Conservation (phyloP, 2,329 filamentous ascomycete species). For the Colletotrichum lini region DNA sequence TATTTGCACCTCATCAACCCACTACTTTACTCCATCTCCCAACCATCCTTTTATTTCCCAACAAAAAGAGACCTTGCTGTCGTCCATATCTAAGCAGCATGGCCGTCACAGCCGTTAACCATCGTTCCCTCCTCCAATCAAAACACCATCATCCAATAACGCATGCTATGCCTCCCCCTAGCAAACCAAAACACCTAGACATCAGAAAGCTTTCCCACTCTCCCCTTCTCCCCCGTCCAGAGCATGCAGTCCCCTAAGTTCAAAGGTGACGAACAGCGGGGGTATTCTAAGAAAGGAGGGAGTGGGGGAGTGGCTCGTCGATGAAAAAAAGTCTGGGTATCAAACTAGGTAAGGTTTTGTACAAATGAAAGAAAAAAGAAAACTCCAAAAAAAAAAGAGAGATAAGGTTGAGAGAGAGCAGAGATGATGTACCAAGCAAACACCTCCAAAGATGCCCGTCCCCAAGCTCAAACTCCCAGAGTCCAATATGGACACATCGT, state of each 20-base stretch:
- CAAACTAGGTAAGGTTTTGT: slow-evolving; percentile 34
- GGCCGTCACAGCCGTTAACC: too few relatives aligned
- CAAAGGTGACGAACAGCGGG: neutral
- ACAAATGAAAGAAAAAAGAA: slow-evolving; percentile 24
- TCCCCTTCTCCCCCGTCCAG: neutral
- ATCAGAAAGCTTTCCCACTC: neutral
- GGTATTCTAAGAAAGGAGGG: neutral
- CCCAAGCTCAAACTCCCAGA: slow-evolving; percentile 30
- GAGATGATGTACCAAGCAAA: neutral
- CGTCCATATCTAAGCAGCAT: neutral
- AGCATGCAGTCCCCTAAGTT: too few relatives aligned
- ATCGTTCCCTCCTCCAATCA: too few relatives aligned
- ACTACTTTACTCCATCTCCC: neutral
- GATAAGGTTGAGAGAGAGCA: neutral
- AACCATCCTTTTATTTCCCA: neutral
- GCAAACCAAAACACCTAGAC: neutral
- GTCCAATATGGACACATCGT: slow-evolving; percentile 33
- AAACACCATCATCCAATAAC: neutral
- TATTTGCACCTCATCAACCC: slow-evolving; percentile 16
- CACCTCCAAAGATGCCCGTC: slow-evolving; percentile 17
- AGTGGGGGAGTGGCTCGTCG: neutral
- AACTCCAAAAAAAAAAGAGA: slow-evolving; percentile 1
- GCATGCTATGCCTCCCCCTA: neutral
- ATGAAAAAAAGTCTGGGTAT: slow-evolving; percentile 35
- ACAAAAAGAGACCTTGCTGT: neutral